Evolutionary conservation across 495 filamentous ascomycete genomes (phyloP).

Genomic region (Neurospora hispaniola): DNA sequence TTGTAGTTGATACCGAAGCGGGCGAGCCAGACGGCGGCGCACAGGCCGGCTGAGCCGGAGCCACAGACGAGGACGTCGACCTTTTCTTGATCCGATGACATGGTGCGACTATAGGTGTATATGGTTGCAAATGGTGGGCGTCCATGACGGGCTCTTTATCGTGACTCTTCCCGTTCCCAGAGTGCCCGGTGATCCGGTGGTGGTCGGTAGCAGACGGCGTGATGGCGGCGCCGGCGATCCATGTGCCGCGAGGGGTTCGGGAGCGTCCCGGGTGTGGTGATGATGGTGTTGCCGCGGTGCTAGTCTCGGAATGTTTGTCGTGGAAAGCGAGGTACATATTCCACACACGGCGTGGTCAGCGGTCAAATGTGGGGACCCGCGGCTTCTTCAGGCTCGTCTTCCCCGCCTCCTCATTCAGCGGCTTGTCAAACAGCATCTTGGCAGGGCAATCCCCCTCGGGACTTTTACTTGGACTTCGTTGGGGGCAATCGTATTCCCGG

Average conservation of each 20-base stretch:
- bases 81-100: slow-evolving; percentile 17
- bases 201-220: neutral
- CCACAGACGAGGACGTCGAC: slow-evolving; percentile 54
- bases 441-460: slow-evolving; percentile 1
- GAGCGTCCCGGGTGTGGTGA: neutral
- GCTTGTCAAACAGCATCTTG: neutral
- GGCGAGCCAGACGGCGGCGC: slow-evolving; percentile 57
- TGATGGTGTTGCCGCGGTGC: neutral
- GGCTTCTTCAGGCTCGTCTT: neutral
- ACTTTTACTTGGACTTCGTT: neutral
- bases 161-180: neutral
- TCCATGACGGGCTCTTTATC: neutral
- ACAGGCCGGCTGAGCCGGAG: slow-evolving; percentile 59
- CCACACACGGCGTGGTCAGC: neutral
- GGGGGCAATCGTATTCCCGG: slow-evolving; percentile 6
- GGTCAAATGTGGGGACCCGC: neutral
- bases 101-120: neutral
- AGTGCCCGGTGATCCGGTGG: neutral
- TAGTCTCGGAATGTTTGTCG: neutral
- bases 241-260: neutral
- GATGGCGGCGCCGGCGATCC: neutral
- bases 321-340: neutral
- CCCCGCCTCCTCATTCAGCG: slow-evolving; percentile 6
- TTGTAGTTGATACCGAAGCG: slow-evolving; percentile 48
- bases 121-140: neutral